Conservation (phyloP, 345 rosid genomes). For the Acer campestre region DNA sequence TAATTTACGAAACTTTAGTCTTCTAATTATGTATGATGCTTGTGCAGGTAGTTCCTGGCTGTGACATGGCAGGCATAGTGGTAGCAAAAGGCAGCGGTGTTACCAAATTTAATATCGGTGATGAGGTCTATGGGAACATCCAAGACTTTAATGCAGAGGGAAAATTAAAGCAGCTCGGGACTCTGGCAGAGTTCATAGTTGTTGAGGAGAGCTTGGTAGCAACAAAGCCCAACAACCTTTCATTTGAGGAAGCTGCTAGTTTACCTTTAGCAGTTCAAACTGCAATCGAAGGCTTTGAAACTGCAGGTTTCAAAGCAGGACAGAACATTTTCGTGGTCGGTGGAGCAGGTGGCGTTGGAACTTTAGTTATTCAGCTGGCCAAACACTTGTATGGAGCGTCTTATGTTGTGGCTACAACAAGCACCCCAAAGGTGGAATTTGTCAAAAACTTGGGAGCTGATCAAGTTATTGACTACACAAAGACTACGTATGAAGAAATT, state of each 20-base stretch:
- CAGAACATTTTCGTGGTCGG: slow-evolving; percentile 43
- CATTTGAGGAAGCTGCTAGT: slow-evolving; percentile 57
- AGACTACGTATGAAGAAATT: slow-evolving; percentile 32
- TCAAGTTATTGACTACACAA: slow-evolving; percentile 41
- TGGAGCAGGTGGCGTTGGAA: slow-evolving; percentile 55
- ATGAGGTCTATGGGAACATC: slow-evolving; percentile 53
- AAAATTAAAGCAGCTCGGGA: slow-evolving; percentile 46
- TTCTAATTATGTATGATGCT: background rate
- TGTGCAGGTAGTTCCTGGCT: slow-evolving; percentile 52
- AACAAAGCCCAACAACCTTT: slow-evolving; percentile 36
- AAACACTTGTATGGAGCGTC: slow-evolving; percentile 44
- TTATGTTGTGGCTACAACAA: slow-evolving; percentile 43
- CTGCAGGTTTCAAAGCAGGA: slow-evolving; percentile 36
- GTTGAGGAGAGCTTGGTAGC: slow-evolving; percentile 49
- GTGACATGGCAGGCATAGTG: slow-evolving; percentile 55
- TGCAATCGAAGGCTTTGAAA: slow-evolving; percentile 45
- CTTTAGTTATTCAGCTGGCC: slow-evolving; percentile 48
- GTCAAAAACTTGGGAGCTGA: slow-evolving; percentile 46
- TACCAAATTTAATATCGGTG: slow-evolving; percentile 34
- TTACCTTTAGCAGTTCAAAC: slow-evolving; percentile 55
- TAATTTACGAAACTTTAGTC: background rate
- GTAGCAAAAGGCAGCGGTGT: slow-evolving; percentile 35
- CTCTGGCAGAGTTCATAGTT: slow-evolving; percentile 45
- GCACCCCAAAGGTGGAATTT: slow-evolving; percentile 46
- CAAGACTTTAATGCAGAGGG: slow-evolving; percentile 41